Conservation (phyloP, 2,329 filamentous ascomycete genomes). For the Ophiostoma montium region DNA sequence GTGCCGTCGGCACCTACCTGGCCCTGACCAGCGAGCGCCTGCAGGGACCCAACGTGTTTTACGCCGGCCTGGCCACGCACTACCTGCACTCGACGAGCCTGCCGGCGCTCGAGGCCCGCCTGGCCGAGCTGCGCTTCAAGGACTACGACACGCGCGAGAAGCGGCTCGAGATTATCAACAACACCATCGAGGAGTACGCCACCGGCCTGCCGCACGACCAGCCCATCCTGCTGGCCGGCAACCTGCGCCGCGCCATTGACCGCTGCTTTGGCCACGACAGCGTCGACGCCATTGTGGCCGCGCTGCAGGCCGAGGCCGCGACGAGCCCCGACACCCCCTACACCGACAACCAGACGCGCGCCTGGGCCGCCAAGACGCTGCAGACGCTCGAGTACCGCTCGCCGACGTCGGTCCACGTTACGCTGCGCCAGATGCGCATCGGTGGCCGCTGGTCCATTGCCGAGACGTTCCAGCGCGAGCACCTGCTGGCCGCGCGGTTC, state of each 20-base stretch:
- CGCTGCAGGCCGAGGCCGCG: constrained; percentile 44
- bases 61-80: constrained; percentile 85
- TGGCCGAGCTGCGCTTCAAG: constrained; percentile 78
- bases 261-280: constrained; percentile 58
- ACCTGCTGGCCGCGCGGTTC: constrained; percentile 72
- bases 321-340: constrained; percentile 60
- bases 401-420: constrained; percentile 74
- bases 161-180: constrained; percentile 61
- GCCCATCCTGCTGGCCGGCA: constrained; percentile 51
- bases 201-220: constrained; percentile 71
- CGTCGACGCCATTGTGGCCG: constrained; percentile 55
- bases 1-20: constrained; percentile 77
- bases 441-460: constrained; percentile 65
- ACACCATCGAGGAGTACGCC: constrained; percentile 81
- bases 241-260: constrained; percentile 69
- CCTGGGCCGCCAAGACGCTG: constrained; percentile 70
- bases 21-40: constrained; percentile 79
- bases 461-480: constrained; percentile 74
- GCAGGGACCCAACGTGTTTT: constrained; percentile 73
- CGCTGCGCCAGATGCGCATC: constrained; percentile 67
- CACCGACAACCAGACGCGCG: constrained; percentile 38
- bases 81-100: constrained; percentile 87
- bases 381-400: constrained; percentile 63
- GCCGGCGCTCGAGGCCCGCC: constrained; percentile 63
- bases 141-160: constrained; percentile 53